A percentile compares a stretch with the other conserved stretches of the same genome.
Conservation (phyloP, 192 early-diverging fungal genomes). For the Coemansia asiatica region DNA sequence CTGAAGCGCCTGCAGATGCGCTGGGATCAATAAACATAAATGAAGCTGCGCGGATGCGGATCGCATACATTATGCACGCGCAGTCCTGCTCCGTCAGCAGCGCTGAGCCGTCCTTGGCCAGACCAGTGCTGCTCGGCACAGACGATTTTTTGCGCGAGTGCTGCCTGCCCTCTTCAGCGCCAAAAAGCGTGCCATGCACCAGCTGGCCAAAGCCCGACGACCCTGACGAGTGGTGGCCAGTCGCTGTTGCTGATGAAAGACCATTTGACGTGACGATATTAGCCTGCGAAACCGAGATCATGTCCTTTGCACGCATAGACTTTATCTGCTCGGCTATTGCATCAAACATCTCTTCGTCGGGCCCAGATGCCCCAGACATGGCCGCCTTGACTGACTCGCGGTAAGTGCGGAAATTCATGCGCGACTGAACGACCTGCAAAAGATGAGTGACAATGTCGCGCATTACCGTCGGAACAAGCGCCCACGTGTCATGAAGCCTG, state of each 20-base stretch:
- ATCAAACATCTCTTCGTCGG: conserved; percentile 52
- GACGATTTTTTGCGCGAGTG: conserved; percentile 49
- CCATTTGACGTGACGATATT: conserved; percentile 22
- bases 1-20: conserved; percentile 3
- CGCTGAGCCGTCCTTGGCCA: conserved; percentile 22
- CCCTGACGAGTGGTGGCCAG: conserved; percentile 18
- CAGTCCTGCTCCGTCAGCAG: conserved; percentile 53
- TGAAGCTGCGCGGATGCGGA: conserved; percentile 51
- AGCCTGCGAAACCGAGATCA: conserved; percentile 29
- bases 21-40: conserved; percentile 49
- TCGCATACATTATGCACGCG: conserved; percentile 52
- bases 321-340: conserved; percentile 45
- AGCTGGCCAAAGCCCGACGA: conserved; percentile 36
- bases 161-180: conserved; percentile 29
- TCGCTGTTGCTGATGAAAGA: conserved; percentile 15
- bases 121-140: conserved; percentile 13
- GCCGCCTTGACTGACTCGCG: conserved; percentile 55
- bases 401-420: conserved; percentile 55
- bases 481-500: conserved; percentile 55
- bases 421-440: conserved; percentile 45
- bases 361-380: conserved; percentile 41
- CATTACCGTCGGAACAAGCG: conserved; percentile 44
- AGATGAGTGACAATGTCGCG: conserved; percentile 49
- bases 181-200: conserved; percentile 47
- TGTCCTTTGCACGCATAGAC: conserved; percentile 44